Evolutionary conservation across 2,329 filamentous ascomycete genomes (phyloP), one percentile per base, ranked within the genome.

Genomic region (Tolypocladium cylindrosporum): DNA sequence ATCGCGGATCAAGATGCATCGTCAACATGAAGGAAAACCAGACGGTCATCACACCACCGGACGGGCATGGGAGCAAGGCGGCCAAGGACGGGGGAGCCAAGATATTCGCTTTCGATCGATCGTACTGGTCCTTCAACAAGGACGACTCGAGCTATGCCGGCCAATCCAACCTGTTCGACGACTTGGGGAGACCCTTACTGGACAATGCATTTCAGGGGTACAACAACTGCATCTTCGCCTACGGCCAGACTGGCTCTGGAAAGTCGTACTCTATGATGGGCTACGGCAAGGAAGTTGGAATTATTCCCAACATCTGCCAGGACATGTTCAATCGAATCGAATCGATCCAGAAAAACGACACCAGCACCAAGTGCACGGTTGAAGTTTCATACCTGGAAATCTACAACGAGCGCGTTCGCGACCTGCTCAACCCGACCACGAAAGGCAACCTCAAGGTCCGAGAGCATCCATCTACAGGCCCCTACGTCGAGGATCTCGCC

Each of bases 261-360:
- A 99, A 99, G 77, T 97, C 91, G 19, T 99, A 99, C 74, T 97
- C 92, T 39, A 99, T 99, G 93, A 99, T 99, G 94, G 94, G 94
- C 54, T 99, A 97, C 75, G 94, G 94, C 57, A 88, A 93, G 68
- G 93, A 99, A 69, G 84, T 91, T 59, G 94, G 94, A 72, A 94
- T 99, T 62, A 97, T 97, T 61, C 94, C 95, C 52, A 89, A 86
- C 68, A 99, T 99, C 76, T 99, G 94, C 73, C 90, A 94, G 76
- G 88, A 96, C 68, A 97, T 99, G 91, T 99, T 99, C 72, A 84
- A 88, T 69, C 83, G 93, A 62, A 99, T 99, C 69, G 77, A 77
- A 34, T 75, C 77, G 54, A 79, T 93, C 67, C 82, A 88, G 64
- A 71, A 80, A 65, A 91, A 96, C 73, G 86, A 86, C 66, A 87